These are phyloP conservation scores for Aureobasidium namibiae DNA, from an alignment of 2,329 filamentous ascomycete species.

Conservation along the genomic window DNA sequence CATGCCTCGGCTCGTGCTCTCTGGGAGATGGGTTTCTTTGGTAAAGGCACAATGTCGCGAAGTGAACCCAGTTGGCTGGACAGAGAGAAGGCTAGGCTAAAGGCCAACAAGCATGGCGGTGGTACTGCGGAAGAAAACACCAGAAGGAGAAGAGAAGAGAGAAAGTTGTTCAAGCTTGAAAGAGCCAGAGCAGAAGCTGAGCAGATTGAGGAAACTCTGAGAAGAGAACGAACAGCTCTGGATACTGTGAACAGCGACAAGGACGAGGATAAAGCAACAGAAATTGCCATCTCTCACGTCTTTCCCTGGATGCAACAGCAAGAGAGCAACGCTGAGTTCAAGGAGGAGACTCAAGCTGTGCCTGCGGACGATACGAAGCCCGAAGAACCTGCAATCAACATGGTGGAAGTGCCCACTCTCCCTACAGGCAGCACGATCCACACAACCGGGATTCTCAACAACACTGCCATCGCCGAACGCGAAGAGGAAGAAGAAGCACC, in stretches of 20 bases:
- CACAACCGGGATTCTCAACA: not conserved
- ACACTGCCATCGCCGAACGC: not conserved
- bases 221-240: slow-evolving; percentile 37
- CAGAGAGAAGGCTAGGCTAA: slow-evolving; percentile 64
- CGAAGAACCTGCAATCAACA: not conserved
- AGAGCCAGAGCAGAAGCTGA: slow-evolving; percentile 81
- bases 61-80: slow-evolving; percentile 93
- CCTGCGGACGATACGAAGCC: not conserved
- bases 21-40: slow-evolving; percentile 97
- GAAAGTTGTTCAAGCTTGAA: slow-evolving; percentile 80
- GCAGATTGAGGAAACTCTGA: slow-evolving; percentile 64
- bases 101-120: slow-evolving; percentile 24
- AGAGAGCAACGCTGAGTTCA: not conserved
- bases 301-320: slow-evolving; percentile 14
- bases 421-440: not conserved
- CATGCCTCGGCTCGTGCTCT: slow-evolving; percentile 65
- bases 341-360: not conserved
- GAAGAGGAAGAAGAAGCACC: slow-evolving; percentile 3
- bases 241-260: not conserved
- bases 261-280: not conserved
- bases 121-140: slow-evolving; percentile 76
- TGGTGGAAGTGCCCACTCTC: not conserved
- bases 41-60: slow-evolving; percentile 84
- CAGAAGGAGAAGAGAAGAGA: slow-evolving; percentile 65
- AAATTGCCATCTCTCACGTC: slow-evolving; percentile 4